phyloP scores from a whole-genome alignment of 2,329 filamentous ascomycete species.

The Cladosporium sp. region DNA sequence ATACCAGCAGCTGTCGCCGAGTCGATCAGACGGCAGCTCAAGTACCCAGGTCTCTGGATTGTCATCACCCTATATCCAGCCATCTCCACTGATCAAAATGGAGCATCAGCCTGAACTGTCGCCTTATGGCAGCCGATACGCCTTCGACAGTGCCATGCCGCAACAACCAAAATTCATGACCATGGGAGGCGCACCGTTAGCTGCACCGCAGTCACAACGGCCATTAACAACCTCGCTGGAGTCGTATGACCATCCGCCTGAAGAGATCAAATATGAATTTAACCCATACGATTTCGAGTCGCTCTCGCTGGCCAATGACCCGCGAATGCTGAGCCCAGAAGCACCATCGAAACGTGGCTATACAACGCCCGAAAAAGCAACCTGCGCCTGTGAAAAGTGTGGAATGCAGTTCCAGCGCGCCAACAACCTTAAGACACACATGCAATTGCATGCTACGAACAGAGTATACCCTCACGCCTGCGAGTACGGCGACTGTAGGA shows the following conservation, averaged over 20 bases:
- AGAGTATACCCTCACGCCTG: conserved; percentile 70
- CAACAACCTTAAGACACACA: conserved; percentile 83
- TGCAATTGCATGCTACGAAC: conserved; percentile 76
- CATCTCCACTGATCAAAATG: background rate
- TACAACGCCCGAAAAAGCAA: conserved; percentile 61
- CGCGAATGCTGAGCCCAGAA: background rate
- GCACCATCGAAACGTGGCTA: conserved; percentile 23
- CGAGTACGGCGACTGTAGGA: conserved; percentile 59
- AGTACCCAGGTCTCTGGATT: background rate
- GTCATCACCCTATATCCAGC: background rate
- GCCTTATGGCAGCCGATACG: background rate
- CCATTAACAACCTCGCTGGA: background rate
- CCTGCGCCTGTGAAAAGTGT: conserved; percentile 69
- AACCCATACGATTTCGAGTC: background rate
- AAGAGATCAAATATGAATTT: background rate
- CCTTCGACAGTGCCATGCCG: background rate
- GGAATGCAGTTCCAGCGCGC: conserved; percentile 75
- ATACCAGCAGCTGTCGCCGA: conserved; percentile 8
- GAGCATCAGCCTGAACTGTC: background rate
- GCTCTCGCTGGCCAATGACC: background rate
- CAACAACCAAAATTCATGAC: background rate
- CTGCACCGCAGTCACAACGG: background rate
- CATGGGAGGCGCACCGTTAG: background rate
- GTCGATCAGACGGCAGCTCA: conserved; percentile 6
- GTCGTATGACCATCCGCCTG: background rate